Percentiles rank a stretch among this genome's conserved stretches.
phyloP scores from a whole-genome alignment of 305 asterid species.

The Fraxinus velutina region DNA sequence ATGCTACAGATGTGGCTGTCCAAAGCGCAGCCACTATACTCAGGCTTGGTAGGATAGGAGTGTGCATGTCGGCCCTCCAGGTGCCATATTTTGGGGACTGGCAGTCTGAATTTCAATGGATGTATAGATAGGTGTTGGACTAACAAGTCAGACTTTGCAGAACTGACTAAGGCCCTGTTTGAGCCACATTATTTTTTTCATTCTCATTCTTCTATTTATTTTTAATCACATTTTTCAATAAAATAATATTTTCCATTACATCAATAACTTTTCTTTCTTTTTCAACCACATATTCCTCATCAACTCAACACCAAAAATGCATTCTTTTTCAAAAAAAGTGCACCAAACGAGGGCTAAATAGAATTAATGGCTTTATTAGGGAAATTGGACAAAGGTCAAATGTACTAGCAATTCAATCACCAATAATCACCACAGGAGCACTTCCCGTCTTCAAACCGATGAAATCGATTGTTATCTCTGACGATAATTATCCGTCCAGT shows the following conservation, averaged over 20 bases:
- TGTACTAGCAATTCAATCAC: conserved; percentile 36
- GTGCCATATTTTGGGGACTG: neutral
- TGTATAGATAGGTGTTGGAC: neutral
- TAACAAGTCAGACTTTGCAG: neutral
- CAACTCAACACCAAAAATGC: too few species aligned
- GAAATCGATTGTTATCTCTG: conserved; percentile 79
- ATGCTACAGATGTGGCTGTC: neutral
- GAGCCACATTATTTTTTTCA: too few species aligned
- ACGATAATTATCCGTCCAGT: conserved; percentile 56
- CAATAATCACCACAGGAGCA: conserved; percentile 88
- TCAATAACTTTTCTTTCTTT: too few species aligned
- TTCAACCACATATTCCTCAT: too few species aligned
- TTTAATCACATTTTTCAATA: too few species aligned
- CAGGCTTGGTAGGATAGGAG: neutral
- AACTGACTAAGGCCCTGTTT: neutral
- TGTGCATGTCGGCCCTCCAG: neutral
- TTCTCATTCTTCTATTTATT: too few species aligned
- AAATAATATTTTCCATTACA: too few species aligned
- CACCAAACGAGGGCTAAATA: neutral
- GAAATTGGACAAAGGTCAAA: conserved; percentile 7
- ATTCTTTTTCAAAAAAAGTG: too few species aligned
- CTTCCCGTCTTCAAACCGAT: conserved; percentile 54
- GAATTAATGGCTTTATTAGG: neutral
- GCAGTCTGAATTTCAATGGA: neutral
- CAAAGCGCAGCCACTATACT: neutral